Evolutionary conservation across 768 basidiomycete species (phyloP).

Genomic region (Clitopilus passeckerianus): DNA sequence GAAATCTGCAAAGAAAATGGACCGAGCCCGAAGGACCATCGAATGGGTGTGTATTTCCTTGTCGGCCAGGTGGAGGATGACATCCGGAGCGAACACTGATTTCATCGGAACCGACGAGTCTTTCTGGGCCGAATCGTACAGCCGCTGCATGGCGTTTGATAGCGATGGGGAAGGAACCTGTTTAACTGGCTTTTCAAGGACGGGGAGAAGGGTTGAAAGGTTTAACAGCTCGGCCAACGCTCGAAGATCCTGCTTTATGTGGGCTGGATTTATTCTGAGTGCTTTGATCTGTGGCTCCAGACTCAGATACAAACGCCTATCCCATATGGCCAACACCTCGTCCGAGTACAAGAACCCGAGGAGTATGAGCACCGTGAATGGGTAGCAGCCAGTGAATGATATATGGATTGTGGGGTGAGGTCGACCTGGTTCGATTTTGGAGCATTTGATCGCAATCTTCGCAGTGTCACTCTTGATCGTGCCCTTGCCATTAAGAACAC

Average conservation of each 20-base stretch:
- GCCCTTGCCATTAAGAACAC: constrained; percentile 31
- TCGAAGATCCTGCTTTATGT: constrained; percentile 62
- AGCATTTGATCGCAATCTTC: constrained; percentile 24
- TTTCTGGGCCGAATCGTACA: constrained; percentile 39
- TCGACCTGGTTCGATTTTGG: constrained; percentile 3
- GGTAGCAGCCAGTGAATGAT: constrained; percentile 49
- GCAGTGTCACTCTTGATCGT: constrained; percentile 20
- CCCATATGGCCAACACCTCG: constrained; percentile 78
- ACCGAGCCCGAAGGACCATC: constrained; percentile 72
- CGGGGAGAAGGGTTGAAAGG: constrained; percentile 47
- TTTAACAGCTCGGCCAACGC: constrained; percentile 52
- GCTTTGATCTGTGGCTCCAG: constrained; percentile 34
- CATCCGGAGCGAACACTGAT: constrained; percentile 50
- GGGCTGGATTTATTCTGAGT: constrained; percentile 35
- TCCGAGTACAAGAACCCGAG: constrained; percentile 89
- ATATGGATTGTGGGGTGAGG: constrained; percentile 21
- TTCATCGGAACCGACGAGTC: not conserved
- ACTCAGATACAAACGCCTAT: constrained; percentile 52
- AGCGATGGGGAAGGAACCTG: constrained; percentile 44
- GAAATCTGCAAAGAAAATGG: constrained; percentile 78
- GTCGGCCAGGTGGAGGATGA: constrained; percentile 69
- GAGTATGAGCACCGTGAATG: constrained; percentile 68
- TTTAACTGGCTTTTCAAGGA: constrained; percentile 61
- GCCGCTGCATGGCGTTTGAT: constrained; percentile 37
- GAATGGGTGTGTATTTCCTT: constrained; percentile 66